These are phyloP conservation scores for Curvularia sp. DNA, from an alignment of 2,329 filamentous ascomycete genomes.

Conservation along the genomic window DNA sequence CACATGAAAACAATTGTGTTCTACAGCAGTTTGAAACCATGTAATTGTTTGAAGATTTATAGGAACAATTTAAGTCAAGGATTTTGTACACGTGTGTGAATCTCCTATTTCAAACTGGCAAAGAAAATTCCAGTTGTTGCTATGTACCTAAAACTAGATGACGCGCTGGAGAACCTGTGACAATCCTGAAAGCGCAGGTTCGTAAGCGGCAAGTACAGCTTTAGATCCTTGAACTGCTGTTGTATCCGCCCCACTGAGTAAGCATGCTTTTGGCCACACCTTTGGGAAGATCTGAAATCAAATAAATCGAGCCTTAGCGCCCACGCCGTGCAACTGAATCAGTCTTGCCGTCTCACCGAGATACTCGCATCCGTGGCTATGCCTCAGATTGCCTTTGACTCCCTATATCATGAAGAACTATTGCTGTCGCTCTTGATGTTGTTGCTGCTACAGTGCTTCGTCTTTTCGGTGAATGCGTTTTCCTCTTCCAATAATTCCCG, in stretches of 20 bases:
- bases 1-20: too few species aligned
- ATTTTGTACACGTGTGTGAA: too few species aligned
- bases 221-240: background rate
- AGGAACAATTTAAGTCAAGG: too few species aligned
- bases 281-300: background rate
- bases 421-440: constrained; percentile 10
- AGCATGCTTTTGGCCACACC: background rate
- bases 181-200: too few species aligned
- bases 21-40: background rate
- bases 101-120: too few species aligned
- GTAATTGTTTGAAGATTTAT: background rate
- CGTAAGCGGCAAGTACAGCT: background rate
- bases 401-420: constrained; percentile 25
- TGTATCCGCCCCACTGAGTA: background rate
- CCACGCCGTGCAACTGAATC: constrained; percentile 1
- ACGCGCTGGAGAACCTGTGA: too few species aligned
- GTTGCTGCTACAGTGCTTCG: constrained; percentile 22
- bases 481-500: constrained; percentile 30
- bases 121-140: too few species aligned
- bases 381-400: constrained; percentile 16
- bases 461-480: constrained; percentile 22
- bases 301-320: background rate
- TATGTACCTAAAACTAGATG: too few species aligned
- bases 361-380: background rate
- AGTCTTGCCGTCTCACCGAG: background rate